Evolutionary conservation across 2,329 filamentous ascomycete species (phyloP), one percentile per base, ranked within the genome.

Genomic region (Eutypa lata): DNA sequence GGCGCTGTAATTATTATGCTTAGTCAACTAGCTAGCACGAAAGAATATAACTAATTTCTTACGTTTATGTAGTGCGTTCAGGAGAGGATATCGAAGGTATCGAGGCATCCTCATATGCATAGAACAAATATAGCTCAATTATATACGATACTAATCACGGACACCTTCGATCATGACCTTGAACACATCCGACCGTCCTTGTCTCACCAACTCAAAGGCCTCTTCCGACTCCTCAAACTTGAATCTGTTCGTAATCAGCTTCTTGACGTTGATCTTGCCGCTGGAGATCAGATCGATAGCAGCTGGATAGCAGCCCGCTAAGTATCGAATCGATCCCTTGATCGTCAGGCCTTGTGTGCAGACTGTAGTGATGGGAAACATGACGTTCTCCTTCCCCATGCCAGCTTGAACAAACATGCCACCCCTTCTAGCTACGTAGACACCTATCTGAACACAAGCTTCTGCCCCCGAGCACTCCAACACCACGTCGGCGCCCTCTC

Each of bases 361-460:
- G 5, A 71, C 68, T 0, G 68, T 68, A 1, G 69, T 72, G 51
- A 78, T 76, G 0, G 74, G 75, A 40, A 77, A 76, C 3, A 67
- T 57, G 16, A 77, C 66, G 38, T 70, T 72, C 62, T 71, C 57
- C 57, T 80, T 80, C 53, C 84, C 84, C 82, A 87, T 86, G 19
- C 83, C 84, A 46, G 75, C 81, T 61, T 84, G 81, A 7, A 83
- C 75, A 56, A 79, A 81, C 7, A 72, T 78, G 3, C 79, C 79
- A 4, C 79, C 79, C 13, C 68, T 71, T 18, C 74, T 69, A 14
- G 80, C 68, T n/a, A 74, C 75, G 57, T 80, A 76, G 50, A 82
- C 78, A 10, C 73, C 77, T 0, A 76, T 76, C 58, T 81, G 76
- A 8, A 82, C 77, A n/a, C 76, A 79, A 2, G 76, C 70, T 55